Evolutionary conservation across 2,329 filamentous ascomycete species (phyloP).

Genomic region (Dichotomopilus funicola): DNA sequence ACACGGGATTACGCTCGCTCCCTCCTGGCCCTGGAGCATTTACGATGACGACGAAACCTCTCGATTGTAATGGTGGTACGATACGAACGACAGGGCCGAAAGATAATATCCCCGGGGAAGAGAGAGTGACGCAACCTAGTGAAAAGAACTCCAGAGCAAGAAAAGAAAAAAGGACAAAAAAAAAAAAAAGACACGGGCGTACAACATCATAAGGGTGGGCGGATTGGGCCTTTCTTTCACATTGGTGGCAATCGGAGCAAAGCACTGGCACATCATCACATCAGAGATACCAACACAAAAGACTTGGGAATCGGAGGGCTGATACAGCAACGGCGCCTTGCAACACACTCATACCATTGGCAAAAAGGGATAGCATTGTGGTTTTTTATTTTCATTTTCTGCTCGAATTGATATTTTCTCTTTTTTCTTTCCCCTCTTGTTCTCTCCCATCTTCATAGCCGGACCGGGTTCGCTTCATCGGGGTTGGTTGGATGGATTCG

Average conservation of each 20-base stretch:
- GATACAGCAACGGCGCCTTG: slow-evolving; percentile 11
- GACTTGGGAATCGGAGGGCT: slow-evolving; percentile 11
- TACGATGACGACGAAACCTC: too few species aligned
- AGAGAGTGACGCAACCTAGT: too few species aligned
- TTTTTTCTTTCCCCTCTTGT: background rate
- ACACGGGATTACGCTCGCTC: background rate
- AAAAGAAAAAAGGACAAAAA: slow-evolving; percentile 5
- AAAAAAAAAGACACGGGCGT: slow-evolving; percentile 7
- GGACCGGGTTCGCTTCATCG: background rate
- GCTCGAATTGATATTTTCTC: background rate
- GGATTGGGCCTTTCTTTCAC: too few species aligned
- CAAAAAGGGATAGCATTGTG: slow-evolving; percentile 14
- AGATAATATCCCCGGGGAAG: background rate
- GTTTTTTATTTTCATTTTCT: slow-evolving; percentile 1
- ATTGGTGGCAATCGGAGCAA: slow-evolving; percentile 6
- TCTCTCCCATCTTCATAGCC: background rate
- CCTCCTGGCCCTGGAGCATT: background rate
- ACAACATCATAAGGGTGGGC: background rate
- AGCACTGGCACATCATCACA: slow-evolving; percentile 8
- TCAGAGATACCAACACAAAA: slow-evolving; percentile 9
- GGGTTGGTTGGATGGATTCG: too few species aligned
- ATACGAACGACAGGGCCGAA: slow-evolving; percentile 2
- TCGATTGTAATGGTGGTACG: background rate
- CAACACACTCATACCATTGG: background rate
- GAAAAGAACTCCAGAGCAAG: background rate